Conservation (phyloP, 495 filamentous ascomycete species). For the Aspergillus bridgeri region DNA sequence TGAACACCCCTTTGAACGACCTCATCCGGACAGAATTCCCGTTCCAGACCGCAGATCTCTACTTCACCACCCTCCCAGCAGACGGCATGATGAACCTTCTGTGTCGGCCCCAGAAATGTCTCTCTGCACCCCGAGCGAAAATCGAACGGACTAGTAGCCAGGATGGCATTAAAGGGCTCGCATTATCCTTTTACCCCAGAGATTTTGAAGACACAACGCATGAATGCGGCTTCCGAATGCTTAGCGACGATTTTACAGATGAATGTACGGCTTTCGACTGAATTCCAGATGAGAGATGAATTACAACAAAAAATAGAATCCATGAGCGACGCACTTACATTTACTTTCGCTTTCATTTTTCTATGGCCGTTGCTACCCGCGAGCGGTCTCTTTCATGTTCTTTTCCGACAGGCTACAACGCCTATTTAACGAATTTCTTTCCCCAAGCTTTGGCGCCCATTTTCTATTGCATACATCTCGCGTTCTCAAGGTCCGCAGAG, state of each 20-base stretch:
- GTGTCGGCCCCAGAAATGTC: constrained; percentile 10
- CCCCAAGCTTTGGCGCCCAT: neutral
- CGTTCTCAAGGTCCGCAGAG: neutral
- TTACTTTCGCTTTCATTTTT: neutral
- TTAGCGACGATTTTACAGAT: constrained; percentile 10
- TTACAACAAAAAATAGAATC: constrained; percentile 13
- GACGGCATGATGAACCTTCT: constrained; percentile 14
- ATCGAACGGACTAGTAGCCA: constrained; percentile 17
- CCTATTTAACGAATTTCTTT: neutral
- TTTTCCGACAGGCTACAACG: neutral
- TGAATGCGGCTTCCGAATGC: neutral
- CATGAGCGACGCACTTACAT: constrained; percentile 9
- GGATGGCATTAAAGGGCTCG: neutral
- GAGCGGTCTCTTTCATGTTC: neutral
- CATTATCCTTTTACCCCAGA: neutral
- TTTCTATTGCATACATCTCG: neutral
- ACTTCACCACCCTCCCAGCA: constrained; percentile 13
- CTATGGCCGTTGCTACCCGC: neutral
- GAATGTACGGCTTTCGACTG: constrained; percentile 12
- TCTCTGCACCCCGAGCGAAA: constrained; percentile 15
- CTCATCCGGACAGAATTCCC: constrained; percentile 27
- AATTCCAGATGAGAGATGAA: constrained; percentile 10
- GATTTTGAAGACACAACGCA: neutral
- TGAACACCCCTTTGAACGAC: constrained; percentile 17
- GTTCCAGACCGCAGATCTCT: constrained; percentile 24